Base-by-base conservation (phyloP, 2,329 filamentous ascomycete genomes). In the Colletotrichum camelliae region DNA sequence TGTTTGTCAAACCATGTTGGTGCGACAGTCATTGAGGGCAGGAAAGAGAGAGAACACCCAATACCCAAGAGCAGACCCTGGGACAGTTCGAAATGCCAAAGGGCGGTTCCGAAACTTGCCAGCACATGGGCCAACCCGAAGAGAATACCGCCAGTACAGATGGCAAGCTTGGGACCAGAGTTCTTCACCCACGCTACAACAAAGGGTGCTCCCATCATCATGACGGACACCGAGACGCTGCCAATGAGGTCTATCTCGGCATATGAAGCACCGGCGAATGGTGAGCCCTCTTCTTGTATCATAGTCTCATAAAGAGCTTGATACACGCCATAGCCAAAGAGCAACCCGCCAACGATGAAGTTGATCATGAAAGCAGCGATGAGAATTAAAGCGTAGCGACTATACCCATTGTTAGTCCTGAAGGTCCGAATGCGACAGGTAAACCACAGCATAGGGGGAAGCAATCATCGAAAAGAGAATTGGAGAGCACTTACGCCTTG, bases 1-100 rank as follows among this genome's bases (percentile, higher is more conserved):
- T 81, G 80, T 12, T 81, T 80, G 62, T 81, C 80, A 67, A 85
- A 86, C 82, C 83, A 86, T 12, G 81, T 82, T 4, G 85, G 85
- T 2, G 83, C 79, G 24, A 86, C 80, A 1, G 83, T 83, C 72
- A 86, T 82, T 3, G 85, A 81, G 0, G 84, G 83, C 7, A 86
- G 82, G 74, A 84, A 87, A 0, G 82, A 77, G 66, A 87, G 78
- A 35, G 84, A 85, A 2, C 83, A 83, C 0, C 81, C 85, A n/a
- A 84, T 78, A 2, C 86, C 85, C 0, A 84, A 78, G 4, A 87
- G 76, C 1, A 86, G 57, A 7, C 52, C 52, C 6, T 57, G 52
- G 15, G 52, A 21, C 13, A 57, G 21, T 27, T 57, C 21, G 13
- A 57, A 57, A 6, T 57, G 52, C 52, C 52, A 57, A 16, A 27